Evolutionary conservation across 2,329 filamentous ascomycete species (phyloP).

Genomic region (Cercospora beticola): DNA sequence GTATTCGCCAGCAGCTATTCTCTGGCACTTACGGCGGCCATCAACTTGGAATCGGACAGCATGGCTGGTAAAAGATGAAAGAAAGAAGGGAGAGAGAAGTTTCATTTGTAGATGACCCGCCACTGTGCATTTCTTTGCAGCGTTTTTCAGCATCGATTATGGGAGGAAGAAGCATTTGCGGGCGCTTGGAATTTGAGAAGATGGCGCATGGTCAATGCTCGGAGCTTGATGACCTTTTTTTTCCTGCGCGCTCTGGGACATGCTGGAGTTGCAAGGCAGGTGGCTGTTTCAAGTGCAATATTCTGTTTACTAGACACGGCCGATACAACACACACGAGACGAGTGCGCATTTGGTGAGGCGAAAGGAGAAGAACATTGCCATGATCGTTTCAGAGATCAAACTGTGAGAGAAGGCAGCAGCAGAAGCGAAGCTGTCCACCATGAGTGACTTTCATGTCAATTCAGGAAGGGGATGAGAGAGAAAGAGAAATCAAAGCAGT

Average conservation of each 20-base stretch:
- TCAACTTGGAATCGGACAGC: slow-evolving; percentile 54
- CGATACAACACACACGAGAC: not conserved
- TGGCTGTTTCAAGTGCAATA: not conserved
- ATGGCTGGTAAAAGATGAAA: slow-evolving; percentile 11
- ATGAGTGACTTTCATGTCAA: not conserved
- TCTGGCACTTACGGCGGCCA: slow-evolving; percentile 44
- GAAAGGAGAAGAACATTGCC: not conserved
- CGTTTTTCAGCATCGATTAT: not conserved
- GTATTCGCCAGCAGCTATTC: slow-evolving; percentile 51
- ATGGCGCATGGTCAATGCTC: not conserved
- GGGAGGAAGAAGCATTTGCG: not conserved
- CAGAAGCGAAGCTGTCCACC: not conserved
- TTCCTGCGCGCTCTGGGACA: not conserved
- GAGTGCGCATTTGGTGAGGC: not conserved
- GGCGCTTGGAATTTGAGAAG: not conserved
- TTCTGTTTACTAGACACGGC: not conserved
- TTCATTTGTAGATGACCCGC: not conserved
- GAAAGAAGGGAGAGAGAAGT: not conserved
- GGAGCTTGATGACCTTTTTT: not conserved
- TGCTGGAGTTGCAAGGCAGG: not conserved
- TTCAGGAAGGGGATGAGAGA: not conserved
- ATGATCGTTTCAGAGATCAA: not conserved
- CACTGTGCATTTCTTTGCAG: not conserved
- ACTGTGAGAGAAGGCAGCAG: not conserved
- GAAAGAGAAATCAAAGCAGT: not conserved